Percentiles rank a stretch among this genome's conserved stretches.
Conservation (phyloP, 176 grass and related monocot genomes). For the Urochloa ruziziensis region DNA sequence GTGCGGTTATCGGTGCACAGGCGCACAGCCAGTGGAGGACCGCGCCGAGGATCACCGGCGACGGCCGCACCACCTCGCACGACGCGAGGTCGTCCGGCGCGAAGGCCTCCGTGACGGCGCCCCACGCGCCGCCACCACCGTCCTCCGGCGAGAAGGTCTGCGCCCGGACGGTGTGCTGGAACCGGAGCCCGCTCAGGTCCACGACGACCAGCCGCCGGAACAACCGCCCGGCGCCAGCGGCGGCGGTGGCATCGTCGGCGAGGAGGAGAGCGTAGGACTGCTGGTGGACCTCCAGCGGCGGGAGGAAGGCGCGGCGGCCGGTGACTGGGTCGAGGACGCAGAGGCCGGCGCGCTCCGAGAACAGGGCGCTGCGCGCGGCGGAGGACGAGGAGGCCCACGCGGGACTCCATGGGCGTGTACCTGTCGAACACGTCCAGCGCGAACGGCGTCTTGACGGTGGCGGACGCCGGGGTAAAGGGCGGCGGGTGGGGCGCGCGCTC, state of each 20-base stretch:
- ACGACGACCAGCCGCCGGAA: background rate
- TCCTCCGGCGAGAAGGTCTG: background rate
- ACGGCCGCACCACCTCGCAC: background rate
- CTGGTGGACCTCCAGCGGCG: background rate
- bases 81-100: background rate
- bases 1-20: background rate
- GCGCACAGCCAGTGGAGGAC: background rate
- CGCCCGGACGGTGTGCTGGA: background rate
- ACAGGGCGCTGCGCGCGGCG: background rate
- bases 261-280: background rate
- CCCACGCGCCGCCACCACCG: conserved; percentile 1
- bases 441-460: background rate
- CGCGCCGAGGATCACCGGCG: background rate
- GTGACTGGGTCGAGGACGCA: background rate
- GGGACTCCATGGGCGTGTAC: background rate
- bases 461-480: background rate
- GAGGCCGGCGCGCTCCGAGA: background rate
- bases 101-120: background rate
- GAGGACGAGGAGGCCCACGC: background rate
- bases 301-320: background rate
- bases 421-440: background rate
- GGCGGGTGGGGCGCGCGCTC: background rate
- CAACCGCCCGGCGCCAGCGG: too few species aligned
- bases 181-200: background rate
- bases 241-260: too few species aligned